phyloP scores from a whole-genome alignment of 2,329 filamentous ascomycete genomes.

The Colletotrichum tanaceti region DNA sequence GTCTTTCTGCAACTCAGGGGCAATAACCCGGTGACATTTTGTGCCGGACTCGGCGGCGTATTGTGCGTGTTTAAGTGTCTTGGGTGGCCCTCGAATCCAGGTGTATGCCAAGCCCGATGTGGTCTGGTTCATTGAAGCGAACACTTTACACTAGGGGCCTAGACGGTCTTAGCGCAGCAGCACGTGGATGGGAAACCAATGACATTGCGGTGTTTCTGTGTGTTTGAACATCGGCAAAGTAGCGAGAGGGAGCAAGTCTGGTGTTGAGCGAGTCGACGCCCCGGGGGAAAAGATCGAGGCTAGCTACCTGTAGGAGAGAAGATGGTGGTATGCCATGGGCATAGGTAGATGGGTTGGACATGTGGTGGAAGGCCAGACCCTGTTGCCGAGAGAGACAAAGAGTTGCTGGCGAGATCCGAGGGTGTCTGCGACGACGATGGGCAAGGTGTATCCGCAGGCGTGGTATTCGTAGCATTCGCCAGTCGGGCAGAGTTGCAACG shows the following conservation, averaged over 20 bases:
- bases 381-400: not conserved
- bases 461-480: not conserved
- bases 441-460: conserved; percentile 1
- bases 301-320: conserved; percentile 23
- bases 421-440: not conserved
- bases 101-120: conserved; percentile 24
- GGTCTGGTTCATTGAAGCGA: not conserved
- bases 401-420: conserved; percentile 4
- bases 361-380: conserved; percentile 8
- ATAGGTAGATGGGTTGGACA: not conserved
- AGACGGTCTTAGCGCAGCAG: conserved; percentile 15
- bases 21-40: conserved; percentile 20
- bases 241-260: not conserved
- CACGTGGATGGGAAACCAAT: conserved; percentile 21
- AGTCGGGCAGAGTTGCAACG: not conserved
- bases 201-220: conserved; percentile 2
- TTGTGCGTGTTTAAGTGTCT: not conserved
- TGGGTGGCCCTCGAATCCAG: conserved; percentile 12
- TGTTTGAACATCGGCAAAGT: not conserved
- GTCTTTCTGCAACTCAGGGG: conserved; percentile 23
- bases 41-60: not conserved
- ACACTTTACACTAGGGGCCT: conserved; percentile 25
- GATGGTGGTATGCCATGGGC: not conserved
- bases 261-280: conserved; percentile 9
- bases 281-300: conserved; percentile 24